Evolutionary conservation across 441 rosid species (phyloP).

Genomic region (Eruca vesicaria): DNA sequence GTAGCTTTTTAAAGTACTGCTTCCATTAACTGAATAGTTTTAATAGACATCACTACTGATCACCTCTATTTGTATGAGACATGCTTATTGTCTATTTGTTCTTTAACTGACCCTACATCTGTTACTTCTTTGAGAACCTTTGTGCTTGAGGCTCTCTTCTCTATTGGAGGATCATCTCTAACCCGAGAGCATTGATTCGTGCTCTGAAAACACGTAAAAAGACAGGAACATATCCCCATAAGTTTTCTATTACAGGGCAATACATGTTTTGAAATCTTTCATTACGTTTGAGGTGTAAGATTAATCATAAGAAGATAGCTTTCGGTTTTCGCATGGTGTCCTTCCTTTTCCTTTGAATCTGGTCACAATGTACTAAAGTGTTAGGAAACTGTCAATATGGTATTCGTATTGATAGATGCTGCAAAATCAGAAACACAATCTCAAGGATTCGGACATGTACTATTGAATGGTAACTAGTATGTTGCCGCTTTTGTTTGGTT

Average conservation of each 20-base stretch:
- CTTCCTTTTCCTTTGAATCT: slow-evolving; percentile 1
- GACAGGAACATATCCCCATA: slow-evolving; percentile 19
- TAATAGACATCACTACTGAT: slow-evolving; percentile 24
- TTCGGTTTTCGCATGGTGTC: slow-evolving; percentile 3
- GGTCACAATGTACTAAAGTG: slow-evolving; percentile 15
- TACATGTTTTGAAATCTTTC: slow-evolving; percentile 10
- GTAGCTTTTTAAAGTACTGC: slow-evolving; percentile 15
- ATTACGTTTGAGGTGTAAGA: slow-evolving; percentile 22
- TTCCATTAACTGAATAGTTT: slow-evolving; percentile 26
- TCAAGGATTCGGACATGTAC: slow-evolving; percentile 41
- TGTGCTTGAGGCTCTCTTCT: not conserved
- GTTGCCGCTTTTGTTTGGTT: not conserved
- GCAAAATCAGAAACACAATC: slow-evolving; percentile 41
- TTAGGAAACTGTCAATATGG: slow-evolving; percentile 28
- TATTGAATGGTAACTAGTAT: slow-evolving; percentile 11
- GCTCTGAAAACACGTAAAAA: slow-evolving; percentile 15
- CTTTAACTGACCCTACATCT: slow-evolving; percentile 30
- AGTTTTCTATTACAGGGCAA: slow-evolving; percentile 27
- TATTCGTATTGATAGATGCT: slow-evolving; percentile 13
- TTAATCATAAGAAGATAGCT: slow-evolving; percentile 28
- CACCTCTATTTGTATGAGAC: slow-evolving; percentile 19
- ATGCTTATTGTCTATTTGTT: slow-evolving; percentile 30
- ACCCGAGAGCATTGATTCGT: slow-evolving; percentile 24
- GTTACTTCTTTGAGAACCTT: slow-evolving; percentile 25
- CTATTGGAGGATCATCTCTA: slow-evolving; percentile 16